phyloP scores from a whole-genome alignment of 2,329 filamentous ascomycete species.

The Cadophora luteo-olivacea region DNA sequence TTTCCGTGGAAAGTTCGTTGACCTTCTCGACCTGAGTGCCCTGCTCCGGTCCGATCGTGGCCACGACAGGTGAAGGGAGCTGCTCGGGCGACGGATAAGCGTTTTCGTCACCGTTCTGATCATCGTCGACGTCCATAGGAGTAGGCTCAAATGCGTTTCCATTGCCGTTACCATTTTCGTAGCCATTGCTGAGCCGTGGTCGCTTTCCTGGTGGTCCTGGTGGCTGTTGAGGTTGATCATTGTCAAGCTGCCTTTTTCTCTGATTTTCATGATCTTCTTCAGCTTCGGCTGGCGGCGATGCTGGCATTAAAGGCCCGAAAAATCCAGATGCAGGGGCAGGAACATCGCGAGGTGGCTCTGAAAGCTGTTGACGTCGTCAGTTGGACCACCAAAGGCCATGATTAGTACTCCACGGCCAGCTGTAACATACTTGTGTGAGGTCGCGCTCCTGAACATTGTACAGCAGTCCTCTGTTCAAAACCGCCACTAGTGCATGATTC shows the following conservation, averaged over 20 bases:
- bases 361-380: constrained; percentile 26
- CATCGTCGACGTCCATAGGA: constrained; percentile 64
- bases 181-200: constrained; percentile 66
- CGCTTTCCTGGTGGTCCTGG: constrained; percentile 65
- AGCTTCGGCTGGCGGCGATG: constrained; percentile 36
- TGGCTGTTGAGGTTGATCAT: constrained; percentile 49
- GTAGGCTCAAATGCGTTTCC: constrained; percentile 59
- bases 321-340: constrained; percentile 37
- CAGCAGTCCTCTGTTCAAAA: constrained; percentile 68
- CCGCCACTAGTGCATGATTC: constrained; percentile 66
- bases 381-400: constrained; percentile 2
- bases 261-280: constrained; percentile 42
- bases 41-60: constrained; percentile 67
- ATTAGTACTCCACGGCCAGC: constrained; percentile 20
- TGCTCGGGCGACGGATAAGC: constrained; percentile 67
- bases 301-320: constrained; percentile 44
- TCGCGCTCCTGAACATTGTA: constrained; percentile 66
- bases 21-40: constrained; percentile 71
- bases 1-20: constrained; percentile 63
- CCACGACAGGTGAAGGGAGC: constrained; percentile 58
- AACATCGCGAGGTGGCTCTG: constrained; percentile 30
- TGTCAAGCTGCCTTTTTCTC: constrained; percentile 43
- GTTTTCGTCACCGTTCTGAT: constrained; percentile 56
- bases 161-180: constrained; percentile 59
- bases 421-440: constrained; percentile 40